Percentiles rank a stretch among this genome's conserved stretches.
These are phyloP conservation scores for Coelastrella sp. DNA, from an alignment of 139 green algal genomes.

Conservation along the genomic window DNA sequence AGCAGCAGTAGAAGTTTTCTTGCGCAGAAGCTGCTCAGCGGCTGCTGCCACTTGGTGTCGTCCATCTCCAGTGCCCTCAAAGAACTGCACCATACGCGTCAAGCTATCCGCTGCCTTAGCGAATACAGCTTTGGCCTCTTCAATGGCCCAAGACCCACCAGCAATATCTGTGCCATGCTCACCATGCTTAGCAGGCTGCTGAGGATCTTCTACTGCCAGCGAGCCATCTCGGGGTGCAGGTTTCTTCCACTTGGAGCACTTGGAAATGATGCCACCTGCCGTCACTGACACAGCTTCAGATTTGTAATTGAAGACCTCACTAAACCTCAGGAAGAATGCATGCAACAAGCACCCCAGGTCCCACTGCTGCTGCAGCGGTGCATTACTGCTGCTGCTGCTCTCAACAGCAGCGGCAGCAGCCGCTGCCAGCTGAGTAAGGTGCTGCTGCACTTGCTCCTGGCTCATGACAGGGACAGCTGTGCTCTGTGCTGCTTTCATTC, in stretches of 20 bases:
- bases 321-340: conserved; percentile 71
- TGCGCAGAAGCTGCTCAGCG: too few species aligned
- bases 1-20: too few species aligned
- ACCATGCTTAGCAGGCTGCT: too few species aligned
- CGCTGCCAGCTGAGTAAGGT: neutral
- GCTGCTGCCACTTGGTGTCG: conserved; percentile 6
- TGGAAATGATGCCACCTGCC: conserved; percentile 66
- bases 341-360: conserved; percentile 75
- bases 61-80: neutral
- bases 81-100: neutral
- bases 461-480: neutral
- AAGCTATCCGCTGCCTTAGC: neutral
- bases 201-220: conserved; percentile 35
- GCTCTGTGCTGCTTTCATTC: neutral
- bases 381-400: conserved; percentile 10
- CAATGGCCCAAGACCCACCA: neutral
- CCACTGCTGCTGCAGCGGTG: conserved; percentile 30
- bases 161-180: conserved; percentile 30
- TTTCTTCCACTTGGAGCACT: conserved; percentile 60
- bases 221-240: conserved; percentile 18
- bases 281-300: conserved; percentile 67
- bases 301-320: conserved; percentile 58
- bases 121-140: neutral
- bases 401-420: neutral
- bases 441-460: conserved; percentile 13